Percentiles rank a stretch among this genome's conserved stretches.
Conservation (phyloP, 148 eudicot species). For the Spergularia bocconei region DNA sequence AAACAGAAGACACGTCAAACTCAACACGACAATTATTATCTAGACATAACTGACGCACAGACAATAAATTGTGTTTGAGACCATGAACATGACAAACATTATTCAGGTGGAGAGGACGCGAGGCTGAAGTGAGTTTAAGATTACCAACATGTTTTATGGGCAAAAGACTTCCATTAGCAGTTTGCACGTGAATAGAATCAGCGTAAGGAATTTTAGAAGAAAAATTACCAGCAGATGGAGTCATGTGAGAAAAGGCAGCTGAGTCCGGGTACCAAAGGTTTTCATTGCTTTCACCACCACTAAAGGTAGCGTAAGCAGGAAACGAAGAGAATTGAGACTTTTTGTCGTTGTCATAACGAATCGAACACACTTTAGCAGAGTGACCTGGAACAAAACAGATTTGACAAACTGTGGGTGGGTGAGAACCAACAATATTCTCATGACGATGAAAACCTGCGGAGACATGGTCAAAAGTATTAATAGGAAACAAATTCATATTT, state of each 20-base stretch:
- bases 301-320: not conserved
- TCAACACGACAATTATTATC: too few species aligned
- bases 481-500: not conserved
- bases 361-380: slow-evolving; percentile 1
- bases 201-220: slow-evolving; percentile 1
- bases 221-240: slow-evolving; percentile 7
- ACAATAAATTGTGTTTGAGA: too few species aligned
- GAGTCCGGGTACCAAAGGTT: not conserved
- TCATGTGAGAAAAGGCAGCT: slow-evolving; percentile 14
- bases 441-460: not conserved
- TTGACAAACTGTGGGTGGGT: not conserved
- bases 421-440: not conserved
- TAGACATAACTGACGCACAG: too few species aligned
- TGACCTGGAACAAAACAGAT: not conserved
- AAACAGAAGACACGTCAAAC: too few species aligned
- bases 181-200: not conserved
- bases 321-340: not conserved
- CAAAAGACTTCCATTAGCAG: not conserved
- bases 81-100: too few species aligned
- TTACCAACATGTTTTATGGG: not conserved
- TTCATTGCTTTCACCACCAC: slow-evolving; percentile 7
- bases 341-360: not conserved
- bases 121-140: not conserved
- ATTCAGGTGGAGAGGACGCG: not conserved
- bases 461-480: not conserved